These are phyloP conservation scores for Podospora bellae-mahoneyi DNA, from an alignment of 495 filamentous ascomycete species.

Conservation along the genomic window DNA sequence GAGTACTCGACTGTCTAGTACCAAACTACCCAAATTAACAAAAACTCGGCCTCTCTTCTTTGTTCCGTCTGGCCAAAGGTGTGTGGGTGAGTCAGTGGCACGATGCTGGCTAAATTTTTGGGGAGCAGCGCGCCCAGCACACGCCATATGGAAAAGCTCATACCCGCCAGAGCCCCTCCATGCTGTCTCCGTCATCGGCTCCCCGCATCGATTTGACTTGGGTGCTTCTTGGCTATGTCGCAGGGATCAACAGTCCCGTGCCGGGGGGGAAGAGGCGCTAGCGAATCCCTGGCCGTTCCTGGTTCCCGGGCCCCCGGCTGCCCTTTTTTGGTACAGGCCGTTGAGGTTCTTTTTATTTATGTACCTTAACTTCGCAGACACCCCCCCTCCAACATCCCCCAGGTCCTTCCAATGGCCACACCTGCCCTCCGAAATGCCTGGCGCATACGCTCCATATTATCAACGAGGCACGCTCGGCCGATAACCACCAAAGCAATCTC, in stretches of 20 bases:
- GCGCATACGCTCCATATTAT: background rate
- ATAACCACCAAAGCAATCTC: constrained; percentile 10
- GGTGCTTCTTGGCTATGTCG: background rate
- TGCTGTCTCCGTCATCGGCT: constrained; percentile 23
- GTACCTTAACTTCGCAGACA: background rate
- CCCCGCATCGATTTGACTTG: constrained; percentile 12
- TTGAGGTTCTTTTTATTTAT: background rate
- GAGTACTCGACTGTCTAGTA: background rate
- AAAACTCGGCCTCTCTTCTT: background rate
- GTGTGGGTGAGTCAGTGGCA: constrained; percentile 12
- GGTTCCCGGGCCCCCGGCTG: background rate
- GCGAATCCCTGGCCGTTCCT: background rate
- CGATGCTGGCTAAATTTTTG: constrained; percentile 10
- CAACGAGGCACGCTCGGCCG: background rate
- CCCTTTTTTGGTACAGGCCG: background rate
- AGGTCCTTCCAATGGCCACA: background rate
- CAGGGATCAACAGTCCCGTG: constrained; percentile 5
- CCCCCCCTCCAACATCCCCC: background rate
- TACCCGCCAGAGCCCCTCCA: constrained; percentile 19
- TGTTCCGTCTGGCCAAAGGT: background rate
- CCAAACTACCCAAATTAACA: background rate
- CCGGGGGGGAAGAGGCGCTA: background rate
- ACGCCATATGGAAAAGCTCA: constrained; percentile 17
- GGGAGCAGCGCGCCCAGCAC: background rate
- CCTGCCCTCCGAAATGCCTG: background rate